Percentiles rank a stretch among this genome's conserved stretches.
Conservation (phyloP, 805 yeast genomes). For the Huiozyma sinensis region DNA sequence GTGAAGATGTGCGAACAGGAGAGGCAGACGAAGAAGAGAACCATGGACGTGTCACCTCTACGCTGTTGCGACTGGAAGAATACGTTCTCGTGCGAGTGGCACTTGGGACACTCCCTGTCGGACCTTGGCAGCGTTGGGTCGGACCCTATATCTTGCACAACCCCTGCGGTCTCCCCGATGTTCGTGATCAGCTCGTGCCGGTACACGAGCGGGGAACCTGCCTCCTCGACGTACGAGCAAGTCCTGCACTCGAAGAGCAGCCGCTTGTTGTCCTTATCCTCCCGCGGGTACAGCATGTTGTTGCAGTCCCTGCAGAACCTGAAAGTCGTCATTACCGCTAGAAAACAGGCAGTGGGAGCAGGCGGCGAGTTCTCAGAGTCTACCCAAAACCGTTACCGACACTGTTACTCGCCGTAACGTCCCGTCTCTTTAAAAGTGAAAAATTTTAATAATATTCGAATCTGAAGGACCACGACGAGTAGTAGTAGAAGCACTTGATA, state of each 20-base stretch:
- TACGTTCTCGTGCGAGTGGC: conserved; percentile 83
- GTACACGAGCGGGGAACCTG: conserved; percentile 78
- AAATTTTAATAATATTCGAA: no score
- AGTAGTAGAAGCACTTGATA: no score
- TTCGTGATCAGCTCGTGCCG: conserved; percentile 87
- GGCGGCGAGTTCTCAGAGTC: no score
- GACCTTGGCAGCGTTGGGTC: conserved; percentile 98
- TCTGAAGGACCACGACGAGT: no score
- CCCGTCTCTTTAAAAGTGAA: no score
- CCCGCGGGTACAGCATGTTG: conserved; percentile 96
- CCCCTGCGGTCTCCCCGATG: conserved; percentile 93
- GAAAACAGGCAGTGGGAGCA: no score
- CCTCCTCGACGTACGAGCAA: conserved; percentile 86
- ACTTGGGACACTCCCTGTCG: conserved; percentile 84
- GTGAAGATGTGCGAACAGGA: conserved; percentile 65
- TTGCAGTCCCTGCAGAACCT: conserved; percentile 93
- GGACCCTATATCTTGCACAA: conserved; percentile 85
- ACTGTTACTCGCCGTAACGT: no score
- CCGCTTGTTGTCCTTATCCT: conserved; percentile 63
- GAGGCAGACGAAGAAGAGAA: conserved; percentile 82
- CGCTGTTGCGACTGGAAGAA: conserved; percentile 95
- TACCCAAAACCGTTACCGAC: no score
- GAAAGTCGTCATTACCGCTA: conserved; percentile 65
- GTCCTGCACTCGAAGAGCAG: conserved; percentile 89
- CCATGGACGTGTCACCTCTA: conserved; percentile 92